Conservation (phyloP, 148 eudicot species). For the Fagopyrum homotropicum region DNA sequence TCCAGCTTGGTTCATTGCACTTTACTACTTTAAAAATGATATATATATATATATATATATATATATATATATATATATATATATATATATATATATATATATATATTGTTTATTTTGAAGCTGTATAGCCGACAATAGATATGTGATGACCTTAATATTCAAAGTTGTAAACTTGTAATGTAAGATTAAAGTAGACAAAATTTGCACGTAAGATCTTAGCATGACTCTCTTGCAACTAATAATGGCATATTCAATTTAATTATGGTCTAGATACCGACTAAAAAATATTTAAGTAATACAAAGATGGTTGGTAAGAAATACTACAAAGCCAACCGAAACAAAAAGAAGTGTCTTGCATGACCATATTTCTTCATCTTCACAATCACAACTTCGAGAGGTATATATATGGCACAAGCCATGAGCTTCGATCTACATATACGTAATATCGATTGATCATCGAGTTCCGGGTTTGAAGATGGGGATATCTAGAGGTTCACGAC, state of each 20-base stretch:
- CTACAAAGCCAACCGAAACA: background rate
- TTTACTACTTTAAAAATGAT: no score
- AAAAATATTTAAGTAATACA: background rate
- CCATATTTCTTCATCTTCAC: background rate
- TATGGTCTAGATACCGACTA: background rate
- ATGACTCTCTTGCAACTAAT: background rate
- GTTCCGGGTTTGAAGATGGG: conserved; percentile 6
- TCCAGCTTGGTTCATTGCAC: background rate
- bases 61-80: no score
- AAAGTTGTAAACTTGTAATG: no score
- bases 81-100: no score
- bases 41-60: no score
- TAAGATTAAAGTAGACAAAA: no score
- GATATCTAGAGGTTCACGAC: conserved; percentile 9
- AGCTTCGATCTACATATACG: background rate
- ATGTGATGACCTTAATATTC: no score
- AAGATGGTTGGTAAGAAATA: background rate
- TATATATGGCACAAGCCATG: background rate
- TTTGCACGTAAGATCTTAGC: no score
- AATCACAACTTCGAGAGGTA: background rate
- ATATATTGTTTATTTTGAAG: no score
- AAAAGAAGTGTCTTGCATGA: conserved; percentile 7
- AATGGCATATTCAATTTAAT: background rate
- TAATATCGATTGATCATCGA: background rate
- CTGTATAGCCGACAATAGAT: no score